Base-by-base conservation (phyloP, 257 asterid genomes). In the Salvia hispanica region DNA sequence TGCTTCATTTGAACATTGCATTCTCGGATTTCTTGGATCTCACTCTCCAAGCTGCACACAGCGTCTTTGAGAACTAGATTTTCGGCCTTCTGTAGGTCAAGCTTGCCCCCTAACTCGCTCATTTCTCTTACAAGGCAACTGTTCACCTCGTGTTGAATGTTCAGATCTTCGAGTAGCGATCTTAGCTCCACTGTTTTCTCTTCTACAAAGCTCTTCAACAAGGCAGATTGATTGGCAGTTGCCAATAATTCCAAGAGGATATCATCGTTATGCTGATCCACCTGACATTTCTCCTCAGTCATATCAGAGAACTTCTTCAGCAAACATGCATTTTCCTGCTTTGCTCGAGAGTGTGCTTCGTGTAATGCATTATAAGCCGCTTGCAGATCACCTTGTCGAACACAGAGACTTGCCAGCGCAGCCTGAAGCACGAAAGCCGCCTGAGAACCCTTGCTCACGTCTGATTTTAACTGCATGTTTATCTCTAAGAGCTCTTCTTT, bases 71-170 rank as follows among this genome's bases (percentile, higher is more conserved):
- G 83, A 58, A 74, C 75, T 34, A 69, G 44, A 76, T 83, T 85
- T 72, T 91, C 92, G 1, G 80, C 79, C 70, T 83, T 81, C 66
- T 81, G 86, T 83, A 80, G 62, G 67, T 84, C 87, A 71, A 91
- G 73, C 75, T 80, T 77, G 70, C 62, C 84, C 60, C 76, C 72
- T 80, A 88, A 83, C 8, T 65, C 52, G 15, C 46, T 53, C 70
- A 76, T 76, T 65, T 88, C 95, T 51, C 66, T 79, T 71, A 74
- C 88, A 21, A 91, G 84, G 42, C 76, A 71, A 58, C 58, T 47
- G 69, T 75, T 87, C 31, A 68, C 72, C 61, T 83, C 86, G 10
- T 48, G 80, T 40, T 85, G 88, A 66, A 60, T 76, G 52, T 76
- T 75, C 72, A 84, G 72, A 67, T 83, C 91, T 36, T 79, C 83